phyloP scores from a whole-genome alignment of 208 protist species.

The Jaenimonas drosophilae region DNA sequence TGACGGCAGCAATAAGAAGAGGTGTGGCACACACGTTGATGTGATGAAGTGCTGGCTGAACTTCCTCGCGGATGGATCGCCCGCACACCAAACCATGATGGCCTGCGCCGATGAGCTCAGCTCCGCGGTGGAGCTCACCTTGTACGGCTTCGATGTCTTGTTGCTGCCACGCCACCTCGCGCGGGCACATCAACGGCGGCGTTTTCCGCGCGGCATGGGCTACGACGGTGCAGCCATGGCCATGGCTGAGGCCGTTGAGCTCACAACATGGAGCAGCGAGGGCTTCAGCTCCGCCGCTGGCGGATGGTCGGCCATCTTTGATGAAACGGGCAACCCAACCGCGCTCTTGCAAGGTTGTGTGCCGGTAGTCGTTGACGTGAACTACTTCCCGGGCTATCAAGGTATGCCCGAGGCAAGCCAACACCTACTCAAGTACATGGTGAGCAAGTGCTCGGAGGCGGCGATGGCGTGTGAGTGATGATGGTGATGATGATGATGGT shows the following conservation, averaged over 20 bases:
- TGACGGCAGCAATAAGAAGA: no score
- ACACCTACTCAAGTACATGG: conserved; percentile 41
- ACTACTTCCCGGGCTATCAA: conserved; percentile 83
- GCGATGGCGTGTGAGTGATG: no score
- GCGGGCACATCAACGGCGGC: conserved; percentile 12
- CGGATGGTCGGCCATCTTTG: conserved; percentile 30
- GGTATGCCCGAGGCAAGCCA: conserved; percentile 32
- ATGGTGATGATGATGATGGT: no score
- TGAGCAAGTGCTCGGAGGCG: no score
- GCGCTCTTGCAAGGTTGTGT: conserved; percentile 29
- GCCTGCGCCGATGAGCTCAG: conserved; percentile 28
- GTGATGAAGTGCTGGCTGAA: no score
- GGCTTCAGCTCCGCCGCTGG: background rate
- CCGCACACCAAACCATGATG: conserved; percentile 20
- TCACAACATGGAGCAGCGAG: background rate
- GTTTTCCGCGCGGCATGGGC: conserved; percentile 18
- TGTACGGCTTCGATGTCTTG: conserved; percentile 82
- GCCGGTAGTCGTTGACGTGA: conserved; percentile 71
- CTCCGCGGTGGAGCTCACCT: conserved; percentile 24
- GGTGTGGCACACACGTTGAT: no score
- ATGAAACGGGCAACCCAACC: conserved; percentile 46
- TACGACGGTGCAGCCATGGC: background rate
- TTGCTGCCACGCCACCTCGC: conserved; percentile 34
- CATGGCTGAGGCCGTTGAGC: background rate
- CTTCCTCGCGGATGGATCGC: no score